Evolutionary conservation across 495 filamentous ascomycete species (phyloP).

Genomic region (Talaromyces adpressus): DNA sequence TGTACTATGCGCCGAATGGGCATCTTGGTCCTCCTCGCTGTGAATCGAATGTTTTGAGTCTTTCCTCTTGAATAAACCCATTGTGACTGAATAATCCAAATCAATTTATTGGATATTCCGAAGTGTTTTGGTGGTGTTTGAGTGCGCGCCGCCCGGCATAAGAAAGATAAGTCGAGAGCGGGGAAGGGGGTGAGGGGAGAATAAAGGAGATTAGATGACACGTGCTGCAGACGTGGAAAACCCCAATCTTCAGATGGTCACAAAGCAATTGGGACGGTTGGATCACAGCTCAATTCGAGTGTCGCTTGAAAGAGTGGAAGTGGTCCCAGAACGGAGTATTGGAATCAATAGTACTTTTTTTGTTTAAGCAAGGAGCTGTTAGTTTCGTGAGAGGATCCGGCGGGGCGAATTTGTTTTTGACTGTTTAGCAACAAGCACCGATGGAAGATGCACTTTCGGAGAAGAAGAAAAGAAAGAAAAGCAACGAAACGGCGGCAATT

Average conservation of each 20-base stretch:
- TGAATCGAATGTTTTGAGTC: constrained; percentile 45
- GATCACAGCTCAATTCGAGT: not conserved
- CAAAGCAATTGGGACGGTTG: not conserved
- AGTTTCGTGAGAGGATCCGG: not conserved
- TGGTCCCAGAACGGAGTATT: not conserved
- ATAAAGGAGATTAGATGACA: not conserved
- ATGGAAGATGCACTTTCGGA: not conserved
- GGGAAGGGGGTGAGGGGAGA: not conserved
- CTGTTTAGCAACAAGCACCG: not conserved
- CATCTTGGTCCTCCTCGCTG: constrained; percentile 40
- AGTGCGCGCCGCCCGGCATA: not conserved
- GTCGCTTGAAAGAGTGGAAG: not conserved
- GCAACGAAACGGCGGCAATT: not conserved
- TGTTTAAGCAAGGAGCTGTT: not conserved
- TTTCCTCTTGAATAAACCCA: constrained; percentile 63
- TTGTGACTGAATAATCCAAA: constrained; percentile 17
- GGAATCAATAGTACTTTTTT: not conserved
- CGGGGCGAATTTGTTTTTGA: not conserved
- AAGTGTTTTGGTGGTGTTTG: not conserved
- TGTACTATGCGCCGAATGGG: constrained; percentile 42
- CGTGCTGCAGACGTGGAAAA: not conserved
- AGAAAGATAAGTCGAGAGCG: not conserved
- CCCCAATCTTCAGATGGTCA: not conserved
- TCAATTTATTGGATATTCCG: not conserved
- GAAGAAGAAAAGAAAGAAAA: not conserved